phyloP scores from a whole-genome alignment of 768 basidiomycete genomes.

The Sarcomyxa edulis region DNA sequence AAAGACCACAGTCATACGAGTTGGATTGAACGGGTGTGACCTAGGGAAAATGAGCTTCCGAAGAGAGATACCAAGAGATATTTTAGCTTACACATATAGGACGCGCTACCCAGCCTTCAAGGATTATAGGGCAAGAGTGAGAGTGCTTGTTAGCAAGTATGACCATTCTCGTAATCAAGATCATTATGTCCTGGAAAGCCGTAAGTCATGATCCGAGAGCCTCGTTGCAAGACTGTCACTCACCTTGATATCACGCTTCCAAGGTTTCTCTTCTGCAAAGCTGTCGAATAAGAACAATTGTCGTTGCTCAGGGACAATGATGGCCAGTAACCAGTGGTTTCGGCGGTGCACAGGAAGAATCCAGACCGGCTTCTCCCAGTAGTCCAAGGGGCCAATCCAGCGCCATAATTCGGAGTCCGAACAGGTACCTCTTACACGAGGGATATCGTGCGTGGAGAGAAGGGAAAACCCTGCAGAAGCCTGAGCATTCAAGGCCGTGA shows the following conservation, averaged over 20 bases:
- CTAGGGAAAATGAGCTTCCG: background rate
- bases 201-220: background rate
- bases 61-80: background rate
- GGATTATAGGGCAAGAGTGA: background rate
- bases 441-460: conserved; percentile 16
- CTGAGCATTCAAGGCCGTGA: background rate
- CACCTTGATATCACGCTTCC: conserved; percentile 5
- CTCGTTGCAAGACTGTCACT: background rate
- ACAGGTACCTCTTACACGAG: conserved; percentile 8
- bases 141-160: background rate
- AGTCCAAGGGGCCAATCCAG: conserved; percentile 7
- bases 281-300: conserved; percentile 26
- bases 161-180: background rate
- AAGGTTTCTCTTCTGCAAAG: conserved; percentile 9
- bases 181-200: background rate
- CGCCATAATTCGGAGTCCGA: conserved; percentile 17
- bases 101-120: background rate
- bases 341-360: conserved; percentile 30
- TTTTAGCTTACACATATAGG: background rate
- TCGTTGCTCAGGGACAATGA: conserved; percentile 5
- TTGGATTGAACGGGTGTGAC: conserved; percentile 1
- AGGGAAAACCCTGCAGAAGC: conserved; percentile 11
- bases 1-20: conserved; percentile 6
- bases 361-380: conserved; percentile 27
- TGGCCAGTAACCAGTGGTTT: conserved; percentile 27